Evolutionary conservation across 805 yeast genomes (phyloP).

Genomic region (Myxozyma vanderwaltii): DNA sequence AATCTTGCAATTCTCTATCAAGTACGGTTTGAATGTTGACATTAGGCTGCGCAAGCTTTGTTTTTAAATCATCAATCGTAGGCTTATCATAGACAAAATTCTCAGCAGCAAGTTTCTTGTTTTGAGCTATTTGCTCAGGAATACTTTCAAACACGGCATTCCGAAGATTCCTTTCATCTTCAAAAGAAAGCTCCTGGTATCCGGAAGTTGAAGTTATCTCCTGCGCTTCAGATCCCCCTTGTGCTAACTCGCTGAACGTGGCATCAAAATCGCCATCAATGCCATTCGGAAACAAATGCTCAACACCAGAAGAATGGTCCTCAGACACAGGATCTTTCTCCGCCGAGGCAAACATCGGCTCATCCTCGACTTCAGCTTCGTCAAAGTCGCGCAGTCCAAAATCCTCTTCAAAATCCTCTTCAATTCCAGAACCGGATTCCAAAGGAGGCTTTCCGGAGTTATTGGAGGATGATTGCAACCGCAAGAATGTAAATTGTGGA

Average conservation of each 20-base stretch:
- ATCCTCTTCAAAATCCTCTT: neutral
- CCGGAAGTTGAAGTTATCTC: neutral
- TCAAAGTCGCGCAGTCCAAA: conserved; percentile 3
- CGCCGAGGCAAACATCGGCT: conserved; percentile 21
- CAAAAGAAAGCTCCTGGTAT: neutral
- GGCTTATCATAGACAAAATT: neutral
- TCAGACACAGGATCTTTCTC: conserved; percentile 6
- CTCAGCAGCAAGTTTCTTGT: neutral
- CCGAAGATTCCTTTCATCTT: neutral
- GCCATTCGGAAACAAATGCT: conserved; percentile 4
- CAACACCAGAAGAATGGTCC: neutral
- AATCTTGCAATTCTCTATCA: neutral
- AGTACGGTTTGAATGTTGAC: conserved; percentile 6
- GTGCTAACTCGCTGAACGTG: neutral
- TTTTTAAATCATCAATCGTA: neutral
- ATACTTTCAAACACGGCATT: neutral
- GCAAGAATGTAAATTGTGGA: neutral
- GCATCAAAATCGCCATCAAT: neutral
- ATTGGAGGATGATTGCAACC: neutral
- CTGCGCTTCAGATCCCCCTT: neutral
- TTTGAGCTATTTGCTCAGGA: neutral
- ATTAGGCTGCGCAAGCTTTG: neutral
- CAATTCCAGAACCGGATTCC: neutral
- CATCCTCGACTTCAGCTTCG: conserved; percentile 31
- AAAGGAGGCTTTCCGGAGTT: neutral